Conservation (phyloP, 192 early-diverging fungal species). For the Backusella liffmaniae region DNA sequence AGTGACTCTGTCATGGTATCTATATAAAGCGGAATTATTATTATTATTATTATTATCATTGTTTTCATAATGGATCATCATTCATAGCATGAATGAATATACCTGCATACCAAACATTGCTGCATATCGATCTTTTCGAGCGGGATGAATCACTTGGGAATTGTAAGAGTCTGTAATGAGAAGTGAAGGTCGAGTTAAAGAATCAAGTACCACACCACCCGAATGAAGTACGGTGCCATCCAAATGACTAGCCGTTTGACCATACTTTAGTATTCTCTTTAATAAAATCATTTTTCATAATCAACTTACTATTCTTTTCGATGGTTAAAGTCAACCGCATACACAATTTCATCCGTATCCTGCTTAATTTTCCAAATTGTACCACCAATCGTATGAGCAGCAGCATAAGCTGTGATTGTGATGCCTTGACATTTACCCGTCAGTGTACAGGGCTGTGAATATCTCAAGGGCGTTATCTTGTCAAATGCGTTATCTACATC, state of each 20-base stretch:
- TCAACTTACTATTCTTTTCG: constrained; percentile 74
- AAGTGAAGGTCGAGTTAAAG: constrained; percentile 79
- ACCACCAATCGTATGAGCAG: constrained; percentile 94
- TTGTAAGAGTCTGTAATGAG: constrained; percentile 94
- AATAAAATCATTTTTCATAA: too few relatives aligned
- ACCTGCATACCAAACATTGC: constrained; percentile 66
- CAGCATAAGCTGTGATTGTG: constrained; percentile 85
- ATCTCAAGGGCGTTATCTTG: constrained; percentile 74
- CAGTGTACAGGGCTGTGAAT: constrained; percentile 81
- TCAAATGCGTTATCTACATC: constrained; percentile 89
- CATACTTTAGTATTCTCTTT: too few relatives aligned
- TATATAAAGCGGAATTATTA: constrained; percentile 20
- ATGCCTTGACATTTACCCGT: constrained; percentile 81
- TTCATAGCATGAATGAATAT: not conserved
- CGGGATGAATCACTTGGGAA: constrained; percentile 60
- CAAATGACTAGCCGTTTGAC: constrained; percentile 57
- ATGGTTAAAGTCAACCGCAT: constrained; percentile 97
- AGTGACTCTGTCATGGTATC: constrained; percentile 65
- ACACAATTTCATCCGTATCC: constrained; percentile 90
- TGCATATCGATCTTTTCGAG: constrained; percentile 72
- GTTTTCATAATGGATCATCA: not conserved
- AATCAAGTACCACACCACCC: constrained; percentile 60
- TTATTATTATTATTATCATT: too few relatives aligned
- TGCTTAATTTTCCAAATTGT: constrained; percentile 97
- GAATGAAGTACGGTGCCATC: constrained; percentile 66